Base-by-base conservation (phyloP, 2,329 filamentous ascomycete species). In the Periconia sp. region DNA sequence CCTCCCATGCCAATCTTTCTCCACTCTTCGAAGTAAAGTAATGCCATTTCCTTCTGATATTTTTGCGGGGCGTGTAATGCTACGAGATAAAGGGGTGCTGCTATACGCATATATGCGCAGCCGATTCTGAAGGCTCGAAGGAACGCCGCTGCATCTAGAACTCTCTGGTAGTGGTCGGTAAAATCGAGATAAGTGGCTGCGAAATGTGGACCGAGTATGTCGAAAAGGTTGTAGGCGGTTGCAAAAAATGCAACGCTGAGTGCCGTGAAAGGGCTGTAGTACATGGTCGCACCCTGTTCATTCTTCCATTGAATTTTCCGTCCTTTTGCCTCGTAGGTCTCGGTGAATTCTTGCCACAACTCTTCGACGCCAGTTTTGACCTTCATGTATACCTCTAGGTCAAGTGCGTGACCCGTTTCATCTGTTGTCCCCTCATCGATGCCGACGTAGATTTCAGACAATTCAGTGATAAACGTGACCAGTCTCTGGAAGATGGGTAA, bases 71-170 rank as follows among this genome's bases (percentile, higher is more conserved):
- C 58, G 57, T 70, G 60, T 27, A 70, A 45, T 2, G 64, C 62
- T 15, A 72, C 68, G 2, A 69, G 51, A 27, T 68, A 63, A 1
- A 71, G 46, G 17, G 68, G 66, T 8, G 61, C 61, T 6, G 64
- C 63, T 60, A 71, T 68, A 11, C 69, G 62, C 63, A 69, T 71
- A 35, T 65, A 69, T 31, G 66, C 63, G 46, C 60, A 65, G 0
- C 66, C 68, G 31, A 67, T 63, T 15, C 45, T 56, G 15, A 58
- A 40, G 3, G 56, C 54, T 5, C 60, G 49, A n/a, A 69, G 45
- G 47, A 61, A 64, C n/a, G 27, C 42, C 11, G 64, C 60, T 13
- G 57, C 63, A 13, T 64, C 52, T 14, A 71, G 19, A 41, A 71
- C 64, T 17, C 49, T 50, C n/a, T 42, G 35, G 20, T 52, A 61